These are phyloP conservation scores for Geotrichum europaeum DNA, from an alignment of 1,139 yeast species.

Conservation along the genomic window DNA sequence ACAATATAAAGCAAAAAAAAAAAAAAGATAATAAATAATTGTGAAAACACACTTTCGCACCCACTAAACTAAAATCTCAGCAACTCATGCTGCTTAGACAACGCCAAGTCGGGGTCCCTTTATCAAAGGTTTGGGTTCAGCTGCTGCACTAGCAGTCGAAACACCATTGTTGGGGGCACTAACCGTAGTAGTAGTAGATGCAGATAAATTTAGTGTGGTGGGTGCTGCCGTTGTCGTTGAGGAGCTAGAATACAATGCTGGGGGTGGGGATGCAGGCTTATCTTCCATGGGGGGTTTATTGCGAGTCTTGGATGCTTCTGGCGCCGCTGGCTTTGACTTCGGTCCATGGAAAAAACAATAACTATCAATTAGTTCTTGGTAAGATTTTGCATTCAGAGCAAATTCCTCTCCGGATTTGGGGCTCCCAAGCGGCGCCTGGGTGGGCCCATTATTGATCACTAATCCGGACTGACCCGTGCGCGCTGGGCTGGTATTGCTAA, in stretches of 20 bases:
- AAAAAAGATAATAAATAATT: neutral
- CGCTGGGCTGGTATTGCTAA: slow-evolving; percentile 20
- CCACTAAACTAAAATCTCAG: neutral
- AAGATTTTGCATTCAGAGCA: slow-evolving; percentile 52
- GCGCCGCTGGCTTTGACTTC: neutral
- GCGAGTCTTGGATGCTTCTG: neutral
- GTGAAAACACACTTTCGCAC: neutral
- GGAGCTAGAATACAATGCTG: neutral
- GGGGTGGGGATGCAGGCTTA: neutral
- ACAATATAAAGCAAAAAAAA: neutral
- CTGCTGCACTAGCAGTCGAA: neutral
- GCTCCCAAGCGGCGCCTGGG: slow-evolving; percentile 10
- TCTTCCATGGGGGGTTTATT: neutral
- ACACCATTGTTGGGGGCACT: neutral
- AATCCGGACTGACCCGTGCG: slow-evolving; percentile 6
- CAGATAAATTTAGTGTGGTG: neutral
- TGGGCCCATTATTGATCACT: slow-evolving; percentile 14
- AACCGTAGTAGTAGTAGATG: neutral
- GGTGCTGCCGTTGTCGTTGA: neutral
- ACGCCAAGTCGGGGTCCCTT: neutral
- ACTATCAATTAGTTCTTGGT: slow-evolving; percentile 61
- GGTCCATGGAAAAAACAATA: slow-evolving; percentile 57
- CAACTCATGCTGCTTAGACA: neutral
- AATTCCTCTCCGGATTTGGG: slow-evolving; percentile 22
- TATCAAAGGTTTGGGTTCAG: neutral